These are phyloP conservation scores for Calamus simplicifolius DNA, from an alignment of 176 grass and related monocot genomes.

Conservation along the genomic window DNA sequence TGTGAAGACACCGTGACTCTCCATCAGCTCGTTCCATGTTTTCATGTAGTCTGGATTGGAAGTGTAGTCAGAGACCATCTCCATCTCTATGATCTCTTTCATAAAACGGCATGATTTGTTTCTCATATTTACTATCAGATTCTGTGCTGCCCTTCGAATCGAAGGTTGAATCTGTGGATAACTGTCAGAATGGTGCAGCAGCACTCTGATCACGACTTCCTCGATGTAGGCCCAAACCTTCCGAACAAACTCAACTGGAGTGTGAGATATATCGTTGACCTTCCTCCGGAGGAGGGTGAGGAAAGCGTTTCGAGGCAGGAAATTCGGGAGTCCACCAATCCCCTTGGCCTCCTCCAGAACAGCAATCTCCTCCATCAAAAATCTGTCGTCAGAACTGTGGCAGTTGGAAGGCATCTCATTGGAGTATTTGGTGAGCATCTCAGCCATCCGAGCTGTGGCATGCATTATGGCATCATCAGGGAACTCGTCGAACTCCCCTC, in stretches of 20 bases:
- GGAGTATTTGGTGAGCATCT: constrained; percentile 6
- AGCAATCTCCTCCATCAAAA: constrained; percentile 44
- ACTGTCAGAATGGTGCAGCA: neutral
- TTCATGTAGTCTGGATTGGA: constrained; percentile 30
- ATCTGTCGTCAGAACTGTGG: neutral
- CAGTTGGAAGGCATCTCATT: neutral
- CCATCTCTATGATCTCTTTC: constrained; percentile 35
- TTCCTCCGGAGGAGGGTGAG: constrained; percentile 18
- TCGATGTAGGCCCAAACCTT: constrained; percentile 39
- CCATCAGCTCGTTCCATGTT: neutral
- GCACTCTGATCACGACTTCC: neutral
- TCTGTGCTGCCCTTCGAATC: constrained; percentile 22
- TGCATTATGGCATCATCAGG: constrained; percentile 20
- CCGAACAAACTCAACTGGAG: constrained; percentile 9
- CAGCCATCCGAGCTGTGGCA: constrained; percentile 20
- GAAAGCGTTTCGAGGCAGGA: constrained; percentile 29
- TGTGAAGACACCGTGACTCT: neutral
- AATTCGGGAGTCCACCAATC: constrained; percentile 30
- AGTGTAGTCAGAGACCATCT: constrained; percentile 26
- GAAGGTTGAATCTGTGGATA: constrained; percentile 33
- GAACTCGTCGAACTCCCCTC: constrained; percentile 34
- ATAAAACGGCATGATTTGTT: constrained; percentile 7
- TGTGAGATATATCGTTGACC: neutral
- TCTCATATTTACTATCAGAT: constrained; percentile 27
- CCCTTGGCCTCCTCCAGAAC: constrained; percentile 40